A percentile compares a stretch with the other conserved stretches of the same genome.
Evolutionary conservation across 495 filamentous ascomycete genomes (phyloP).

Genomic region (Aspergillus haitiensis): DNA sequence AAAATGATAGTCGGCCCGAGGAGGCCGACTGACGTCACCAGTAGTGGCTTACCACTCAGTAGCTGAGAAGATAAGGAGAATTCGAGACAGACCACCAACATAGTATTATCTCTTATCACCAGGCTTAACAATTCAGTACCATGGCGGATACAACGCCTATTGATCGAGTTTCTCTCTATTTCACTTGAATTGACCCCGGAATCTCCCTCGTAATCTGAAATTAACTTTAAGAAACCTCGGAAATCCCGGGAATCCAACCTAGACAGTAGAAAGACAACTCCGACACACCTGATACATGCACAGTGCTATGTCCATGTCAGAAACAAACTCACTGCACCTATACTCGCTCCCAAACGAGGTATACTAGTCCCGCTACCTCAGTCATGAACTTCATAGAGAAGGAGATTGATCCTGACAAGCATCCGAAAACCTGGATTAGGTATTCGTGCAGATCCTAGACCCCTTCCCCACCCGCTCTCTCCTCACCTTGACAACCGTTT

Average conservation of each 20-base stretch:
- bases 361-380: neutral
- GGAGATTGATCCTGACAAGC: neutral
- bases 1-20: slow-evolving; percentile 8
- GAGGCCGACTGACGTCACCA: slow-evolving; percentile 16
- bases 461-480: slow-evolving; percentile 60
- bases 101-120: too few species aligned
- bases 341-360: slow-evolving; percentile 56
- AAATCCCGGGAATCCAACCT: too few species aligned
- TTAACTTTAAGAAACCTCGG: too few species aligned
- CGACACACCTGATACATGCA: too few species aligned
- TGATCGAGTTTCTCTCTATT: too few species aligned
- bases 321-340: slow-evolving; percentile 18
- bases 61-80: too few species aligned
- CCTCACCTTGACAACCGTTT: slow-evolving; percentile 60
- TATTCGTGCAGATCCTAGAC: slow-evolving; percentile 65
- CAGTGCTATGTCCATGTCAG: neutral
- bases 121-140: too few species aligned
- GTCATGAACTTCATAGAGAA: neutral
- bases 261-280: too few species aligned
- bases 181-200: too few species aligned
- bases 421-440: slow-evolving; percentile 40
- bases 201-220: too few species aligned
- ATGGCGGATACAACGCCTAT: too few species aligned
- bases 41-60: neutral
- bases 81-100: too few species aligned